phyloP scores from a whole-genome alignment of 2,329 filamentous ascomycete species.

The Zymoseptoria crescenta region DNA sequence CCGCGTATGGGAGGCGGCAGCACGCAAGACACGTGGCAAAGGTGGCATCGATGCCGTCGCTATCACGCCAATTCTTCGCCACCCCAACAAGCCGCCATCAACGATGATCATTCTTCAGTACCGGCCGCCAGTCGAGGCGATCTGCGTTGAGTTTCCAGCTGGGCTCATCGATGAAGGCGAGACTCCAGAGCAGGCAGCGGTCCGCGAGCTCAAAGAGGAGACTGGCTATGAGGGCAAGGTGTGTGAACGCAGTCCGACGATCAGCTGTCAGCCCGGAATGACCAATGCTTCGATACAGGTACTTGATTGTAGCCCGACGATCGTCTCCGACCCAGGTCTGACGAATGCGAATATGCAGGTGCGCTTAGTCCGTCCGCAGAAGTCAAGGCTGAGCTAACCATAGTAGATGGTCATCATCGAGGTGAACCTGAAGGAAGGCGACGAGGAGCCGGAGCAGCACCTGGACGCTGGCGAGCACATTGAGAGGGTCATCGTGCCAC shows the following conservation, averaged over 20 bases:
- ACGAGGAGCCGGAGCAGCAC: conserved; percentile 49
- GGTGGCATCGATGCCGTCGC: conserved; percentile 54
- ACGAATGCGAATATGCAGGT: conserved; percentile 53
- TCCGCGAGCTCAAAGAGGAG: conserved; percentile 55
- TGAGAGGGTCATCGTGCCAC: conserved; percentile 50
- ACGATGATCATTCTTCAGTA: conserved; percentile 53
- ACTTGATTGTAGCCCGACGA: conserved; percentile 51
- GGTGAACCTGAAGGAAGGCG: conserved; percentile 44
- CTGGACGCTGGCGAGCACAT: conserved; percentile 57
- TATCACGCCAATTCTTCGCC: conserved; percentile 47
- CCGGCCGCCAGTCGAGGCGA: conserved; percentile 50
- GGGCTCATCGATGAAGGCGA: conserved; percentile 53
- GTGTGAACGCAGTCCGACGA: conserved; percentile 44
- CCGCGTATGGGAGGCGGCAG: conserved; percentile 45
- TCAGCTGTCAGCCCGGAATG: conserved; percentile 53
- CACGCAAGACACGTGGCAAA: conserved; percentile 45
- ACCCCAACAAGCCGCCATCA: conserved; percentile 39
- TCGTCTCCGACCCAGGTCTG: conserved; percentile 59
- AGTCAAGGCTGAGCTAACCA: not conserved
- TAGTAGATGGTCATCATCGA: conserved; percentile 48
- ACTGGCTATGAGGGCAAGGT: conserved; percentile 53
- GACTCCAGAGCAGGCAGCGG: conserved; percentile 47
- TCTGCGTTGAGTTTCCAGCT: conserved; percentile 54
- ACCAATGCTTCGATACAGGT: conserved; percentile 31
- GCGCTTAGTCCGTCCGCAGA: conserved; percentile 4